Conservation (phyloP, 2,329 filamentous ascomycete species). For the Periconia digitata region DNA sequence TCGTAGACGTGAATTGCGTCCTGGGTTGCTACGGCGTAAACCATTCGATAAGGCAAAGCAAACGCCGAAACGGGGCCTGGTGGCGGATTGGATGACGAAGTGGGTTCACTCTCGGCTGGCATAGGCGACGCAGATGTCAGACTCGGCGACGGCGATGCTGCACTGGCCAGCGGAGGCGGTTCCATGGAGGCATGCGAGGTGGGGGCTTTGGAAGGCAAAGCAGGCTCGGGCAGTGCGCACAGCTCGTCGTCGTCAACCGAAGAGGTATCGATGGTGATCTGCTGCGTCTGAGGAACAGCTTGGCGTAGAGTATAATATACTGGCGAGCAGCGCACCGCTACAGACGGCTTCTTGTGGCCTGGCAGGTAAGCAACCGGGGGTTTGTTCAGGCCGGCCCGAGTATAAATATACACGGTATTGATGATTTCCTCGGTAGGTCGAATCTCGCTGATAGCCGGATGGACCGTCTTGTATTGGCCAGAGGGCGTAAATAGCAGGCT, state of each 20-base stretch:
- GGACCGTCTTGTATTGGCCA: slow-evolving; percentile 87
- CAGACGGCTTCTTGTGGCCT: slow-evolving; percentile 96
- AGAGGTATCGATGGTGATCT: slow-evolving; percentile 94
- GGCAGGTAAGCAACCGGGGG: slow-evolving; percentile 93
- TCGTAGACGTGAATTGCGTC: slow-evolving; percentile 95
- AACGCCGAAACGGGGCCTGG: slow-evolving; percentile 65
- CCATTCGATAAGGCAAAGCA: slow-evolving; percentile 84
- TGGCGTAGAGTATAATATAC: slow-evolving; percentile 81
- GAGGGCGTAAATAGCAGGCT: slow-evolving; percentile 92
- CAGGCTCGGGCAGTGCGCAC: slow-evolving; percentile 78
- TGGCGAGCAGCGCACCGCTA: slow-evolving; percentile 93
- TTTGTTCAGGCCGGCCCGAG: slow-evolving; percentile 92
- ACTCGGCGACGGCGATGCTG: slow-evolving; percentile 51
- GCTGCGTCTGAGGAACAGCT: slow-evolving; percentile 66
- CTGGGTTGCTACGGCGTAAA: slow-evolving; percentile 96
- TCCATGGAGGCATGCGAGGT: slow-evolving; percentile 75
- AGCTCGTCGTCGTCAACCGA: slow-evolving; percentile 86
- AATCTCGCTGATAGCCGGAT: slow-evolving; percentile 65
- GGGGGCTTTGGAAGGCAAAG: slow-evolving; percentile 58
- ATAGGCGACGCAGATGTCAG: slow-evolving; percentile 58
- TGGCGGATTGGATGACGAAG: slow-evolving; percentile 57
- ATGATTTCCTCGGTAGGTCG: slow-evolving; percentile 83
- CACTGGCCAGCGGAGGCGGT: slow-evolving; percentile 68
- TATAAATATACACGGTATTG: slow-evolving; percentile 99
- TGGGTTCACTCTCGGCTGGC: slow-evolving; percentile 52